A percentile compares a stretch with the other conserved stretches of the same genome.
phyloP scores from a whole-genome alignment of 2,329 filamentous ascomycete genomes.

The Sphaerulina vaccinii region DNA sequence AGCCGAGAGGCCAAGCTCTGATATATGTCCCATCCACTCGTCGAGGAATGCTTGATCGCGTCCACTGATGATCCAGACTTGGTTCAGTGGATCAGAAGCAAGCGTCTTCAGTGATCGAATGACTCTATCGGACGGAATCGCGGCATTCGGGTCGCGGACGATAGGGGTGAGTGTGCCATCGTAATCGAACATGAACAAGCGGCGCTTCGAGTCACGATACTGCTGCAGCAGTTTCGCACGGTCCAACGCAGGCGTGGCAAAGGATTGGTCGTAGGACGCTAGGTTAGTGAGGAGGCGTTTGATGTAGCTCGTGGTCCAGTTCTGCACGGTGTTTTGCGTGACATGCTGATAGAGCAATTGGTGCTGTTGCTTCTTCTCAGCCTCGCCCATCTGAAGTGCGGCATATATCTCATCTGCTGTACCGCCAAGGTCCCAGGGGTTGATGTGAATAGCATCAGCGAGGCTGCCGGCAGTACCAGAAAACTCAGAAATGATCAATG shows the following conservation, averaged over 20 bases:
- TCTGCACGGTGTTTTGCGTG: conserved; percentile 78
- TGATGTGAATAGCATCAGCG: conserved; percentile 86
- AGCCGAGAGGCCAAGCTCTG: conserved; percentile 85
- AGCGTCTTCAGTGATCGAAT: conserved; percentile 76
- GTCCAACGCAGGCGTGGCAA: conserved; percentile 80
- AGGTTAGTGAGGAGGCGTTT: conserved; percentile 77
- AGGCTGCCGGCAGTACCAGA: conserved; percentile 89
- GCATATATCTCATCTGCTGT: conserved; percentile 81
- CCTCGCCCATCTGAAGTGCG: conserved; percentile 72
- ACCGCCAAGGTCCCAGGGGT: conserved; percentile 86
- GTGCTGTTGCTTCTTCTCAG: conserved; percentile 68
- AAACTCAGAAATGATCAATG: conserved; percentile 92
- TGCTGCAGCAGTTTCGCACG: conserved; percentile 67
- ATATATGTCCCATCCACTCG: conserved; percentile 88
- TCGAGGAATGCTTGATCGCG: conserved; percentile 88
- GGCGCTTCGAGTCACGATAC: conserved; percentile 72
- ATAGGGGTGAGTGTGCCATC: conserved; percentile 96
- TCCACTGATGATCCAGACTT: conserved; percentile 98
- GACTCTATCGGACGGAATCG: conserved; percentile 81
- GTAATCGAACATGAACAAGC: conserved; percentile 98
- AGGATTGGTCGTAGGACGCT: conserved; percentile 69
- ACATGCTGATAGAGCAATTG: conserved; percentile 77
- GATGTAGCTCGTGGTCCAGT: conserved; percentile 79
- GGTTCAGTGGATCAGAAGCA: conserved; percentile 75
- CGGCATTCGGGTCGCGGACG: conserved; percentile 84